phyloP scores from a whole-genome alignment of 192 early-diverging fungal species.

The Coemansia aciculifera region DNA sequence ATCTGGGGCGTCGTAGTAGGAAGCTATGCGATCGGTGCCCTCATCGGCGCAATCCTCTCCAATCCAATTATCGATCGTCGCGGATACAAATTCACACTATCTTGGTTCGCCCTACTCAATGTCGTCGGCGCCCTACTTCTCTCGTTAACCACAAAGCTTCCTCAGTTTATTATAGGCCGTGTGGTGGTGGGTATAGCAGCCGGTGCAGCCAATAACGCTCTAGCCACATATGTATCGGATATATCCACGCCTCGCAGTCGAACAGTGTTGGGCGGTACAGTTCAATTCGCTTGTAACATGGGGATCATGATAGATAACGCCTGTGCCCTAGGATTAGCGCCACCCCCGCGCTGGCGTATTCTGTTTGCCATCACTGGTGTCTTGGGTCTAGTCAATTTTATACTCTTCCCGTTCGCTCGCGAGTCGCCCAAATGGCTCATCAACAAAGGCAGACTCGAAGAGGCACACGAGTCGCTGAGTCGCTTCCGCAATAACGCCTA shows the following conservation, averaged over 20 bases:
- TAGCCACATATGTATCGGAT: constrained; percentile 76
- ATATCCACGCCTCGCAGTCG: constrained; percentile 68
- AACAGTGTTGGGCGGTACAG: constrained; percentile 69
- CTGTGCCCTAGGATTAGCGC: constrained; percentile 60
- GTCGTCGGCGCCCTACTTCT: constrained; percentile 65
- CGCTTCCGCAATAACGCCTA: constrained; percentile 56
- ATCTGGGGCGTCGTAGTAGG: constrained; percentile 62
- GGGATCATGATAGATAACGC: constrained; percentile 76
- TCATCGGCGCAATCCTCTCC: constrained; percentile 65
- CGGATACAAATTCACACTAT: constrained; percentile 66
- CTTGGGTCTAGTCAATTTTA: constrained; percentile 58
- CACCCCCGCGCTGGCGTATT: constrained; percentile 69
- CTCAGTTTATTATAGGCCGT: constrained; percentile 73
- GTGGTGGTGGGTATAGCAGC: constrained; percentile 70
- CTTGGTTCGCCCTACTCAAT: constrained; percentile 69
- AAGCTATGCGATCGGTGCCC: constrained; percentile 63
- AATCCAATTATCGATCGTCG: constrained; percentile 57
- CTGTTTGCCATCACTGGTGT: constrained; percentile 64
- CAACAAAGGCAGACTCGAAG: constrained; percentile 60
- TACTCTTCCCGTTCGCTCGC: constrained; percentile 66
- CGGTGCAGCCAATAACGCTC: constrained; percentile 62
- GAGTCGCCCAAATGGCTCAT: constrained; percentile 78
- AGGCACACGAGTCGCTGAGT: constrained; percentile 57
- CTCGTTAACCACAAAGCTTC: constrained; percentile 60
- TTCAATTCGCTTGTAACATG: constrained; percentile 74